Conservation (phyloP, 2,329 filamentous ascomycete species). For the Aureobasidium musti region DNA sequence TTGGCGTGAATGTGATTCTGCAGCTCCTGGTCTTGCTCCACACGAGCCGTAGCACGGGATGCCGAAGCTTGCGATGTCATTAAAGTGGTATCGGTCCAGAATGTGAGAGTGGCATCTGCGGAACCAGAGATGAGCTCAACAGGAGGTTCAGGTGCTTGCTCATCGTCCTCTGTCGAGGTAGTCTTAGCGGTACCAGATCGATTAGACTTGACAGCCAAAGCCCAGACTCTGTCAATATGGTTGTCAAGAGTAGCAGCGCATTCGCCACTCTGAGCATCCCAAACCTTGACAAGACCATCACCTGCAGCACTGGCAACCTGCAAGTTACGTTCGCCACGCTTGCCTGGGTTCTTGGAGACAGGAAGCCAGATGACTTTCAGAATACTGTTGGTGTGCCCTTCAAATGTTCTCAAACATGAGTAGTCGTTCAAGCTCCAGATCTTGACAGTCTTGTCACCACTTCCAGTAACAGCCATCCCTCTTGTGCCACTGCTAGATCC, state of each 20-base stretch:
- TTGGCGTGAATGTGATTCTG: slow-evolving; percentile 88
- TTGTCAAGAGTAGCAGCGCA: slow-evolving; percentile 90
- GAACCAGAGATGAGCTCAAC: slow-evolving; percentile 84
- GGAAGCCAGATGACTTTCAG: slow-evolving; percentile 90
- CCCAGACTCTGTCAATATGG: slow-evolving; percentile 95
- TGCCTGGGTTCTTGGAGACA: slow-evolving; percentile 44
- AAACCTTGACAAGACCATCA: slow-evolving; percentile 94
- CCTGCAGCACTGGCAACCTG: slow-evolving; percentile 85
- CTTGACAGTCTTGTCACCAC: slow-evolving; percentile 93
- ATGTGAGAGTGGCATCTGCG: slow-evolving; percentile 88
- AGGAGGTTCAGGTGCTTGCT: slow-evolving; percentile 37
- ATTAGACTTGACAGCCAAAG: slow-evolving; percentile 68
- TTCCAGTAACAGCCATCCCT: slow-evolving; percentile 84
- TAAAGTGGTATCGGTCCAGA: slow-evolving; percentile 91
- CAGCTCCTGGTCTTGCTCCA: slow-evolving; percentile 92
- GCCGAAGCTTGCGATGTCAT: slow-evolving; percentile 74
- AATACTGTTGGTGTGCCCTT: slow-evolving; percentile 94
- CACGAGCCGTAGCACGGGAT: slow-evolving; percentile 71
- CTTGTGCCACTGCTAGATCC: slow-evolving; percentile 65
- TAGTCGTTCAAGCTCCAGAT: slow-evolving; percentile 94
- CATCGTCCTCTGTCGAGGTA: slow-evolving; percentile 31
- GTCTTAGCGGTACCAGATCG: slow-evolving; percentile 6
- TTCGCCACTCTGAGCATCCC: slow-evolving; percentile 86
- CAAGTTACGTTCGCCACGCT: slow-evolving; percentile 56
- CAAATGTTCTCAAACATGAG: slow-evolving; percentile 87